Evolutionary conservation across 202 grass and related monocot species (phyloP), one percentile per base, ranked within the genome.

Genomic region (Eragrostis tef): DNA sequence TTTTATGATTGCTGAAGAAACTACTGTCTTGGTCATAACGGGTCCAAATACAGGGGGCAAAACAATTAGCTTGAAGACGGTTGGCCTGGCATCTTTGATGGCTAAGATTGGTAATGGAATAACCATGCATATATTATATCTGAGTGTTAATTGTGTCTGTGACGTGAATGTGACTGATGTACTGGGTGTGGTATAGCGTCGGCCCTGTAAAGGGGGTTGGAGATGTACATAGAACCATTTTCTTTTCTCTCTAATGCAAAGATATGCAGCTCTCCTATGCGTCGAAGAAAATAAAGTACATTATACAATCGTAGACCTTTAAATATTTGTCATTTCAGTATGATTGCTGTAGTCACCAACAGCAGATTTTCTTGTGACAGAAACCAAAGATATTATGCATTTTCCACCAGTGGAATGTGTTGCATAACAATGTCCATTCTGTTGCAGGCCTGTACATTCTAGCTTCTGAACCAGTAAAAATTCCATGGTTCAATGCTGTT

Each of bases 31-130:
- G 83, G 84, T 94, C 61, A 94, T 91, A 85, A 94, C 92, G 87
- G 92, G 92, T 44, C 92, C 92, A 78, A 94, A 94, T 82, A 94
- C 88, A 45, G 92, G 92, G 45, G 92, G 92, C 24, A 94, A 94
- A 89, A 94, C 92, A 81, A 91, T 91, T 79, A 94, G 92, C 69
- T 87, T 94, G 84, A 94, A 94, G 86, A 94, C 92, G 2, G 77
- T 94, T 85, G 88, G 84, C 54, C 77, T 94, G 65, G 88, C 88
- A 83, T 94, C 92, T 5, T 89, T 94, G 73, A 94, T 94, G 92
- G 81, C 92, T 63, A 94, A 94, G 72, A 91, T 83, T 85, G 92
- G 92, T 94, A 75, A 78, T 63, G 50, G 34, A 80, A 16, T 64
- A 60, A 22, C n/a, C 19, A 50, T 68, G 22, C 52, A 49, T 29